Conservation (phyloP, 305 asterid species). For the Solanum aculeatissimum region DNA sequence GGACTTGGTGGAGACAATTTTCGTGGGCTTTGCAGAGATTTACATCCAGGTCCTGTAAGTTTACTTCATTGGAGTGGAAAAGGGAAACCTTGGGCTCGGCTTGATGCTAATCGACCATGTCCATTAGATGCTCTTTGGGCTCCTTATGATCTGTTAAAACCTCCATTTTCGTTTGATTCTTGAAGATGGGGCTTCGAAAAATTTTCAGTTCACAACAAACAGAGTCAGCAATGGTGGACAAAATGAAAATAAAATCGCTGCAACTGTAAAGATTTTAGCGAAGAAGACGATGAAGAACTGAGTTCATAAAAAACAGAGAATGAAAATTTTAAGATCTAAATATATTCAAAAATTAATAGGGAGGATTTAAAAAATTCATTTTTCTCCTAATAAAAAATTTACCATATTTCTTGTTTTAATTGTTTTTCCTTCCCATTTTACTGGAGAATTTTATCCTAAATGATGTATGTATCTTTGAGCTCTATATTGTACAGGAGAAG, state of each 20-base stretch:
- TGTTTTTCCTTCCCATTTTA: neutral
- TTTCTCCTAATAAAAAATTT: neutral
- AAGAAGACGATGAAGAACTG: neutral
- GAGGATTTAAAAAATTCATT: neutral
- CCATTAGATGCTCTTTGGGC: conserved; percentile 93
- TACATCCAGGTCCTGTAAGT: conserved; percentile 88
- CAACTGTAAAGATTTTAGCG: neutral
- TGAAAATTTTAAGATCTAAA: neutral
- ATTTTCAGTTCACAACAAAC: neutral
- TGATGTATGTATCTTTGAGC: neutral
- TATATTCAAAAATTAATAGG: neutral
- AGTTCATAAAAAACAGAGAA: neutral
- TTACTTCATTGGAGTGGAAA: conserved; percentile 92
- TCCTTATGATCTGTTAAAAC: conserved; percentile 79
- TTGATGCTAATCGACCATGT: conserved; percentile 73
- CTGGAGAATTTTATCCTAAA: neutral
- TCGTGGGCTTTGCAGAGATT: conserved; percentile 78
- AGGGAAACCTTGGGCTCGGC: conserved; percentile 92
- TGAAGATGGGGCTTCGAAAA: conserved; percentile 5
- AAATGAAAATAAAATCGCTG: neutral
- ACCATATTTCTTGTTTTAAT: neutral
- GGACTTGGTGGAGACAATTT: conserved; percentile 88
- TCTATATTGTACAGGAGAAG: neutral
- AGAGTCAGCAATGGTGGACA: neutral
- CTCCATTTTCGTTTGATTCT: conserved; percentile 67